Percentiles rank a stretch among this genome's conserved stretches.
Conservation (phyloP, 208 protist species). For the Trichomonas tenax region DNA sequence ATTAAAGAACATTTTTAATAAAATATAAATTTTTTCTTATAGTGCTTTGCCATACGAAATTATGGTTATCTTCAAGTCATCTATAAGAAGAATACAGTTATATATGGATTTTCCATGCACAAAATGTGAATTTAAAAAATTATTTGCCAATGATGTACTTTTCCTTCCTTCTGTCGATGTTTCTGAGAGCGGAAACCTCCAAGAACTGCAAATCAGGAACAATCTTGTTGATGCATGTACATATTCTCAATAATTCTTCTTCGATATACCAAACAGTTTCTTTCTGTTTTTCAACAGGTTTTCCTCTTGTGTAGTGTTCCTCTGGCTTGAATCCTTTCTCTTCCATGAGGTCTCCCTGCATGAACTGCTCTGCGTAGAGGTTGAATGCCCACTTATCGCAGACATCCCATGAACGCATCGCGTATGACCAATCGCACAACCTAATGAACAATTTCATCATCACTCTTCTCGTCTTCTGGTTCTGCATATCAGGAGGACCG, state of each 20-base stretch:
- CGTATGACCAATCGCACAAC: neutral
- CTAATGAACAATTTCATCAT: neutral
- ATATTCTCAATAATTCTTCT: neutral
- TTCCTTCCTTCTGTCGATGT: neutral
- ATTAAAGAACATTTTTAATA: no score
- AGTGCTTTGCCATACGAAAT: no score
- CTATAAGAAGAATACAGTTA: no score
- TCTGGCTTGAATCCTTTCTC: neutral
- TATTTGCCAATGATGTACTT: neutral
- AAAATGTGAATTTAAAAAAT: no score
- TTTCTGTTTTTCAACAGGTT: neutral
- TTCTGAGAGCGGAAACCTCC: neutral
- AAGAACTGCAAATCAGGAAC: neutral
- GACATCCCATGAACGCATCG: neutral
- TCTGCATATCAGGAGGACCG: neutral
- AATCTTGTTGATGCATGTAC: neutral
- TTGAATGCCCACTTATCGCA: neutral
- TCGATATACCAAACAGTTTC: neutral
- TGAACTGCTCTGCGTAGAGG: neutral
- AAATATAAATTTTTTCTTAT: no score
- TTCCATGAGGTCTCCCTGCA: neutral
- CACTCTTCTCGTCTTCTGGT: neutral
- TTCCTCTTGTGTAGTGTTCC: neutral
- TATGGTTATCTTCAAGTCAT: no score
- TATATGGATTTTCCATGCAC: no score